phyloP scores from a whole-genome alignment of 495 filamentous ascomycete genomes.

The Penicillium malachiteum region DNA sequence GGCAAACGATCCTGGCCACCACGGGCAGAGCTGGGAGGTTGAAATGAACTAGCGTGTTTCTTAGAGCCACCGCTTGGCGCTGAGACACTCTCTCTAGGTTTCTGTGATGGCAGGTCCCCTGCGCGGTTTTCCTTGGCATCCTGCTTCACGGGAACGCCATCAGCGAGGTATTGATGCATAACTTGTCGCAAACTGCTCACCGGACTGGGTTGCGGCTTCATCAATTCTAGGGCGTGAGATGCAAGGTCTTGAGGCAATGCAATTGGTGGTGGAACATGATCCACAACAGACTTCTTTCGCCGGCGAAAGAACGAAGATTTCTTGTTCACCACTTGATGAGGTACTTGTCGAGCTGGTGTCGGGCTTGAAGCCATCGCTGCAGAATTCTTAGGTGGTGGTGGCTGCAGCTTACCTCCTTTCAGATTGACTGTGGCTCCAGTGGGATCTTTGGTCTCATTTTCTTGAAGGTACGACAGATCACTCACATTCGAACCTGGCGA shows the following conservation, averaged over 20 bases:
- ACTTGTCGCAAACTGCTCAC: conserved; percentile 82
- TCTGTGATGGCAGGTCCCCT: conserved; percentile 23
- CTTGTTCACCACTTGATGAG: conserved; percentile 69
- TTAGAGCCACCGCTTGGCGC: conserved; percentile 21
- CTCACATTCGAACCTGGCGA: conserved; percentile 13
- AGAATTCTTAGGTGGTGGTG: conserved; percentile 24
- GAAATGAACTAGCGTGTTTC: conserved; percentile 23
- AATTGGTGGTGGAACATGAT: conserved; percentile 51
- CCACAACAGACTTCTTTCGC: conserved; percentile 80
- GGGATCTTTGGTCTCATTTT: conserved; percentile 27
- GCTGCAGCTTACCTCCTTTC: conserved; percentile 26
- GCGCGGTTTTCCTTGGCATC: conserved; percentile 25
- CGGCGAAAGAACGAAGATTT: conserved; percentile 93
- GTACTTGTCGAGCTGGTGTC: conserved; percentile 34
- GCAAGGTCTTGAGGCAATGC: conserved; percentile 39
- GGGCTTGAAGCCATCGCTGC: conserved; percentile 32
- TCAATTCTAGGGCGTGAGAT: conserved; percentile 27
- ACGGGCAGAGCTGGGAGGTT: conserved; percentile 24
- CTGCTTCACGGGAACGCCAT: conserved; percentile 19
- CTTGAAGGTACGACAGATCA: conserved; percentile 27
- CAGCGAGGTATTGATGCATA: conserved; percentile 80
- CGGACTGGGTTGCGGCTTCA: conserved; percentile 62
- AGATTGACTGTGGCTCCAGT: conserved; percentile 16
- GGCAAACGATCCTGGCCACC: conserved; percentile 44
- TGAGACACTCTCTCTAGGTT: conserved; percentile 27